A percentile compares a stretch with the other conserved stretches of the same genome.
Evolutionary conservation across 2,329 filamentous ascomycete species (phyloP).

Genomic region (Venturia effusa): DNA sequence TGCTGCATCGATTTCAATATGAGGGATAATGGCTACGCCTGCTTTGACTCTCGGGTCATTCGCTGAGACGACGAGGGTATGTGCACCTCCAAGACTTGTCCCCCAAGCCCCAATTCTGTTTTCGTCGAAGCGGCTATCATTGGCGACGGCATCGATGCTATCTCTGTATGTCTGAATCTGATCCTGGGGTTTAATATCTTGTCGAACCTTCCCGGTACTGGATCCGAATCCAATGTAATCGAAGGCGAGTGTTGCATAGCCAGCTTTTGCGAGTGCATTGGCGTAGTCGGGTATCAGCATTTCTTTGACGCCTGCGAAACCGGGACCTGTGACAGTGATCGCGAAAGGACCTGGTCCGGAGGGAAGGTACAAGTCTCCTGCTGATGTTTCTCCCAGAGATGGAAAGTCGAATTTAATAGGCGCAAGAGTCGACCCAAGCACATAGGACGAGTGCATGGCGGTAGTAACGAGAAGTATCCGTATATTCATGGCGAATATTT

Average conservation of each 20-base stretch:
- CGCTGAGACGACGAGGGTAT: slow-evolving; percentile 5
- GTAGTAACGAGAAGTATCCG: not conserved
- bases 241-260: slow-evolving; percentile 3
- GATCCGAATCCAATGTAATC: slow-evolving; percentile 8
- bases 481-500: not conserved
- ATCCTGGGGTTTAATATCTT: not conserved
- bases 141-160: not conserved
- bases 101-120: slow-evolving; percentile 4
- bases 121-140: not conserved
- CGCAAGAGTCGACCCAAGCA: not conserved
- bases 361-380: slow-evolving; percentile 4
- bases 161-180: slow-evolving; percentile 5
- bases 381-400: not conserved
- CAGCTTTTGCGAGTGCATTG: not conserved
- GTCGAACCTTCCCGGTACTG: not conserved
- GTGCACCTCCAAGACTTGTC: slow-evolving; percentile 5
- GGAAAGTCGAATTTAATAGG: not conserved
- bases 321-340: slow-evolving; percentile 2
- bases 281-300: slow-evolving; percentile 8
- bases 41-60: not conserved
- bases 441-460: not conserved
- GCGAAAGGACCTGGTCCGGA: not conserved
- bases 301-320: slow-evolving; percentile 8
- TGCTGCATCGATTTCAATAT: not conserved
- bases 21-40: slow-evolving; percentile 2